Base-by-base conservation (phyloP, 2,329 filamentous ascomycete genomes). In the Penicillium brasilianum region DNA sequence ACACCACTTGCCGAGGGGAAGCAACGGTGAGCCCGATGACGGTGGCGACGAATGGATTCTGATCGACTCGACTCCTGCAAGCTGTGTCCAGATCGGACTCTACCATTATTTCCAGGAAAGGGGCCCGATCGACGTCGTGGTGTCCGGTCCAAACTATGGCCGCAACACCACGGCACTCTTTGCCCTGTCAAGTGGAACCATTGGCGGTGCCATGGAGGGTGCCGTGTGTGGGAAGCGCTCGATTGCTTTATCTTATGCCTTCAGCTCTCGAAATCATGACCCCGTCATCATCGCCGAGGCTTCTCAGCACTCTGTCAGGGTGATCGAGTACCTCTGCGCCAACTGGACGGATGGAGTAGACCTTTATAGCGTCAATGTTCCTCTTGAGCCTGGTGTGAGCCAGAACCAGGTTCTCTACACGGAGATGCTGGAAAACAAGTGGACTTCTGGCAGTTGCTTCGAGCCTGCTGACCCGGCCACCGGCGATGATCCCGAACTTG, bases 351-450 rank as follows among this genome's bases (percentile, higher is more conserved):
- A 81, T 36, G 88, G 88, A 55, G 88, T 91, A 5, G 92, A 96
- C 72, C 79, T 98, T n/a, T 98, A 97, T 77, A 90, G 86, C 51
- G 88, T 98, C 68, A 98, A 98, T 73, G 90, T 98, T 9, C 94
- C 95, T 20, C 81, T 98, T 11, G 84, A 95, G 14, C 88, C 91
- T 61, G 89, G 88, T 7, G 87, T 97, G 0, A 89, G 89, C 67
- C 74, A 80, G 18, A 84, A 85, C 57, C 92, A 91, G 78, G 87
- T 93, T 4, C 71, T 95, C n/a, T 97, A 88, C 80, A 94, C 95
- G 2, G 81, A 87, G 63, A 90, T 97, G 84, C 80, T 98, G 71
- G 92, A 97, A 78, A 99, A 98, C 76, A 88, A 90, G 72, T 99
- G 95, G 95, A 83, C 82, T 20, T 83, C 85, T n/a, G 91, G 90